These are phyloP conservation scores for Salix arbutifolia DNA, from an alignment of 345 rosid species.

Conservation along the genomic window DNA sequence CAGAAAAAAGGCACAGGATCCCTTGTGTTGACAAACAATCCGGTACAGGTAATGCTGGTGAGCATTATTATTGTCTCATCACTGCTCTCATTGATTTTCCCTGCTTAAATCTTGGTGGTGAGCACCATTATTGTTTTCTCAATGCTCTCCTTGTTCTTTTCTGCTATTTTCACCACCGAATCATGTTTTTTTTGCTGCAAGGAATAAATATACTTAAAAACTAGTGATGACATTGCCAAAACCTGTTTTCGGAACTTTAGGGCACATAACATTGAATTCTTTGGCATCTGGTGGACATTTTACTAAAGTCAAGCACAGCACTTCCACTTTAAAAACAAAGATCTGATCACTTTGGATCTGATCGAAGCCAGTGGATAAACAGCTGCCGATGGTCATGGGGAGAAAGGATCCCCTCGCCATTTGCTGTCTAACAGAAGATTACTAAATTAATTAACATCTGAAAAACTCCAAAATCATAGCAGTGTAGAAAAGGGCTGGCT, in stretches of 20 bases:
- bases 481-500: not conserved
- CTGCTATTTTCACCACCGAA: not conserved
- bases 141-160: not conserved
- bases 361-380: slow-evolving; percentile 1
- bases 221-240: not conserved
- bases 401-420: not conserved
- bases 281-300: not conserved
- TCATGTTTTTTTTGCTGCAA: not conserved
- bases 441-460: not conserved
- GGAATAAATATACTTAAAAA: not conserved
- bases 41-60: too few species aligned
- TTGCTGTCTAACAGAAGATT: not conserved
- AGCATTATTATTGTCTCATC: not conserved
- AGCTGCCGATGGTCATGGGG: not conserved
- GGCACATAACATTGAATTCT: not conserved
- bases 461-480: not conserved
- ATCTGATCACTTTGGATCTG: not conserved
- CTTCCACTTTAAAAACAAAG: not conserved
- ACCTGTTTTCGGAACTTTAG: slow-evolving; percentile 6
- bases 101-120: not conserved
- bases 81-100: not conserved
- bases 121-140: not conserved
- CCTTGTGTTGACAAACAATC: not conserved
- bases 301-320: slow-evolving; percentile 8
- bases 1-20: not conserved